Conservation (phyloP, 2,329 filamentous ascomycete genomes). For the Alternaria postmessia region DNA sequence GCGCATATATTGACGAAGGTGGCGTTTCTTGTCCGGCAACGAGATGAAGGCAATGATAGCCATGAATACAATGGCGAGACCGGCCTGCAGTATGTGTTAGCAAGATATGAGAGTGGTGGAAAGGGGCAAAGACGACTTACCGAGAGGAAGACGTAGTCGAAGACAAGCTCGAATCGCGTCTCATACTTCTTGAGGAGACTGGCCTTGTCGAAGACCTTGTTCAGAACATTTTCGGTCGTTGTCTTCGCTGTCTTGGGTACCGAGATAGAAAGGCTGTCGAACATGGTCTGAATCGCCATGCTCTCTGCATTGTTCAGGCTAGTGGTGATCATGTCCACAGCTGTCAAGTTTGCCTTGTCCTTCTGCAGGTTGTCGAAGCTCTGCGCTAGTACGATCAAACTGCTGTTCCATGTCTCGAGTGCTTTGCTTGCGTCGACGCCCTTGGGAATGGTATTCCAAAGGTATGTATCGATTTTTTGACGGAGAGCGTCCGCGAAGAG, state of each 20-base stretch:
- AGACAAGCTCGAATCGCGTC: conserved; percentile 36
- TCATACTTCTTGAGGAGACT: conserved; percentile 19
- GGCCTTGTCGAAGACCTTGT: conserved; percentile 1
- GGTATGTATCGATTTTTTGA: conserved; percentile 11
- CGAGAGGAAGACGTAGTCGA: conserved; percentile 20
- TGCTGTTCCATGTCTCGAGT: conserved; percentile 13
- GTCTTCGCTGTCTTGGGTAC: conserved; percentile 20
- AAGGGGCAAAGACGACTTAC: neutral
- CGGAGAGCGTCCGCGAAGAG: conserved; percentile 2
- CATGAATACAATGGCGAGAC: conserved; percentile 34
- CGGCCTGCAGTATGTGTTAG: conserved; percentile 24
- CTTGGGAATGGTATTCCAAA: conserved; percentile 35
- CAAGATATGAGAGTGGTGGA: conserved; percentile 27
- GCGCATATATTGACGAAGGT: conserved; percentile 26
- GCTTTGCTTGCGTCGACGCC: conserved; percentile 32
- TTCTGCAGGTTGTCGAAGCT: conserved; percentile 17
- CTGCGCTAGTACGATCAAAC: conserved; percentile 1
- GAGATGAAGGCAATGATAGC: conserved; percentile 39
- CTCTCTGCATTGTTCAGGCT: conserved; percentile 5
- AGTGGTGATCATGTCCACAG: neutral
- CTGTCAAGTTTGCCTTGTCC: conserved; percentile 26
- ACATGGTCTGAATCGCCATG: conserved; percentile 28
- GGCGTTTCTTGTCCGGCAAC: conserved; percentile 32
- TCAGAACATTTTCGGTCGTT: conserved; percentile 10
- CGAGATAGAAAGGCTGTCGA: conserved; percentile 34